These are phyloP conservation scores for Paracamarosporium sp. DNA, from an alignment of 2,329 filamentous ascomycete genomes.

Conservation along the genomic window DNA sequence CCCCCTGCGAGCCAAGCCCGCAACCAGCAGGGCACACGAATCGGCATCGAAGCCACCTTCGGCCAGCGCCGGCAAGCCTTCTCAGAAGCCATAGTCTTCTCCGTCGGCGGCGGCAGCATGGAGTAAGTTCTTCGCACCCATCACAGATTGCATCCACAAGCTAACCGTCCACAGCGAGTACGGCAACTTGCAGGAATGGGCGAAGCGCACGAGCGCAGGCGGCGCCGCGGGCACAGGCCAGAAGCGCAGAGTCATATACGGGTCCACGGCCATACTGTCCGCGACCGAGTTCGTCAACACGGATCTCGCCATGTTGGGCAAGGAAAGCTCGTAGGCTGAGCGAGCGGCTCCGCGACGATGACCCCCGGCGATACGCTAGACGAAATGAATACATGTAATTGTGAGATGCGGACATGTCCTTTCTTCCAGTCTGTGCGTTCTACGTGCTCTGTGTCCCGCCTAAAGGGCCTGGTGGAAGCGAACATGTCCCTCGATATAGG, in stretches of 20 bases:
- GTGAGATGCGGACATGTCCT: too few species aligned
- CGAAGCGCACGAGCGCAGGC: constrained; percentile 72
- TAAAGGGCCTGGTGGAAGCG: too few species aligned
- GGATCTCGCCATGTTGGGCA: constrained; percentile 63
- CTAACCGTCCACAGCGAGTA: constrained; percentile 66
- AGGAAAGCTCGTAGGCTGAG: constrained; percentile 49
- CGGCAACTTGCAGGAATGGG: constrained; percentile 96
- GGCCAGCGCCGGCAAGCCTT: constrained; percentile 90
- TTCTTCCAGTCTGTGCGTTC: too few species aligned
- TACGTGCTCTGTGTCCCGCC: too few species aligned
- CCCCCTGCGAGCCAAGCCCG: constrained; percentile 73
- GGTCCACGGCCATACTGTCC: constrained; percentile 79
- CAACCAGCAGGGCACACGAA: constrained; percentile 48
- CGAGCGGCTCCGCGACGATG: neutral
- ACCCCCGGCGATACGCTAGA: too few species aligned
- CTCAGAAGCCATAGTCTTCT: constrained; percentile 91
- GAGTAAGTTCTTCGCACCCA: constrained; percentile 54
- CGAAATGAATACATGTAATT: too few species aligned
- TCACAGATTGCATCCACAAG: neutral
- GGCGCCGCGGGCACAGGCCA: constrained; percentile 60
- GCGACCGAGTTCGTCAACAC: constrained; percentile 66
- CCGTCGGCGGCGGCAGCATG: constrained; percentile 92
- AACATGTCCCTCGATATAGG: too few species aligned
- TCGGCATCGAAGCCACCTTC: constrained; percentile 81
- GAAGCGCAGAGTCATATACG: constrained; percentile 87